phyloP scores from a whole-genome alignment of 192 early-diverging fungal species.

The Chytriomyces sp. region DNA sequence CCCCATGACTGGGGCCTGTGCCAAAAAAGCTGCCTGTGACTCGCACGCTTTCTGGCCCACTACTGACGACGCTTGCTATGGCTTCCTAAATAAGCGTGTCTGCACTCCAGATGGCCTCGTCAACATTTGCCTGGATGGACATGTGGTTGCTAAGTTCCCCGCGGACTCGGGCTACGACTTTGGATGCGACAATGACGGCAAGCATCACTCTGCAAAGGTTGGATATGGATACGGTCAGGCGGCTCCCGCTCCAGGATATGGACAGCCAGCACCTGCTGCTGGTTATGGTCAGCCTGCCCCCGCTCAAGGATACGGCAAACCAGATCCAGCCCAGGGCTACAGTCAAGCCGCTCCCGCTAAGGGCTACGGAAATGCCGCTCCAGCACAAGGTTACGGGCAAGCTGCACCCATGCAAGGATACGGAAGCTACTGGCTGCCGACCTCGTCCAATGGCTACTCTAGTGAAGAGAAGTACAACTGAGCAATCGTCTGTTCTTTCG shows the following conservation, averaged over 20 bases:
- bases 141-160: conserved; percentile 9
- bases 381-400: background rate
- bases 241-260: too few species aligned
- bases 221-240: background rate
- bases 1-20: conserved; percentile 4
- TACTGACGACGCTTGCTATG: background rate
- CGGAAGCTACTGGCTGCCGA: background rate
- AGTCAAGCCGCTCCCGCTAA: background rate
- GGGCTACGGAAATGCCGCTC: background rate
- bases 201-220: background rate
- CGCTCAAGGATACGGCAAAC: background rate
- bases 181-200: conserved; percentile 16
- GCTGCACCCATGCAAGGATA: background rate
- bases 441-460: background rate
- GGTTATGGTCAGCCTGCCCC: background rate
- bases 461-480: background rate
- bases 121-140: conserved; percentile 8
- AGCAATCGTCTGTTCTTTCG: background rate
- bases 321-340: background rate
- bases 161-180: conserved; percentile 6
- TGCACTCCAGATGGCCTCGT: background rate
- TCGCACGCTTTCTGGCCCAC: background rate
- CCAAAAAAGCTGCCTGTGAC: background rate
- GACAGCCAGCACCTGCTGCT: background rate
- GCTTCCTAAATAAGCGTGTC: conserved; percentile 12